phyloP scores from a whole-genome alignment of 2,329 filamentous ascomycete genomes.

The Tolypocladium pustulatum region DNA sequence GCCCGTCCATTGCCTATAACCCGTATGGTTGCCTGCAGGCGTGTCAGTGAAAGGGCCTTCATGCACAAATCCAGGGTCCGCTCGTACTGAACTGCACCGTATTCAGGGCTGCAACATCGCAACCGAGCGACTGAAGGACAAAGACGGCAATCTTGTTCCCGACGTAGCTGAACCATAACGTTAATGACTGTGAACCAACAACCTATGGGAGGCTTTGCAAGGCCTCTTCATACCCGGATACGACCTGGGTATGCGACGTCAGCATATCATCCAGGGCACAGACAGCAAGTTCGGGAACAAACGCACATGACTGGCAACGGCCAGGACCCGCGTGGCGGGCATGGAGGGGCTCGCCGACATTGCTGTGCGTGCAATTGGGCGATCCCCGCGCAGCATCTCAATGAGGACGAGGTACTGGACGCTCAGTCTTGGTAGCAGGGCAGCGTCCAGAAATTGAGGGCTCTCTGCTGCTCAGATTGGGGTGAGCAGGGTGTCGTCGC shows the following conservation, averaged over 20 bases:
- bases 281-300: not conserved
- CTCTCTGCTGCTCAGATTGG: not conserved
- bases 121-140: slow-evolving; percentile 85
- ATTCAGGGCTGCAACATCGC: slow-evolving; percentile 87
- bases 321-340: slow-evolving; percentile 60
- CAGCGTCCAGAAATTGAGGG: not conserved
- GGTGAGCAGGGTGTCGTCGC: not conserved
- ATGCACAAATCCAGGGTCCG: not conserved
- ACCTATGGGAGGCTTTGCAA: not conserved
- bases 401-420: not conserved
- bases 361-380: not conserved
- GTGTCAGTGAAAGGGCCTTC: slow-evolving; percentile 3
- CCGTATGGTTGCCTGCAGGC: slow-evolving; percentile 77
- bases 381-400: not conserved
- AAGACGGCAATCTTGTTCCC: slow-evolving; percentile 97
- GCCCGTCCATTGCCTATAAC: slow-evolving; percentile 81
- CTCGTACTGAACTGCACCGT: slow-evolving; percentile 91
- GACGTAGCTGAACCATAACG: slow-evolving; percentile 59
- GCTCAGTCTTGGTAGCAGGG: not conserved
- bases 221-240: slow-evolving; percentile 25
- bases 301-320: slow-evolving; percentile 90
- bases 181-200: not conserved
- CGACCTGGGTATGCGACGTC: slow-evolving; percentile 21
- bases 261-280: not conserved
- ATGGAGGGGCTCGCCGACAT: slow-evolving; percentile 14